Conservation (phyloP, 768 basidiomycete genomes). For the Mycena capillaripes region DNA sequence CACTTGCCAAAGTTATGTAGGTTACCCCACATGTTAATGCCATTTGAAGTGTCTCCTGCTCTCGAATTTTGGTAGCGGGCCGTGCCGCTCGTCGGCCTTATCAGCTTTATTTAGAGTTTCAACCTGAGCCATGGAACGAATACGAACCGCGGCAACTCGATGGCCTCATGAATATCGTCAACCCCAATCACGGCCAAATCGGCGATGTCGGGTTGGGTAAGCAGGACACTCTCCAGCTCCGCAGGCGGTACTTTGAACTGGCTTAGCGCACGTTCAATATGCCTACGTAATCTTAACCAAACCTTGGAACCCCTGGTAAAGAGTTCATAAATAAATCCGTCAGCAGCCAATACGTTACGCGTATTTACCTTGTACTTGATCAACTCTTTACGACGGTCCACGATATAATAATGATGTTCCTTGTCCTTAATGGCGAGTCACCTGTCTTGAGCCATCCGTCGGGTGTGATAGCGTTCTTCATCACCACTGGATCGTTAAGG, state of each 20-base stretch:
- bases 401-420: conserved; percentile 72
- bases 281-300: not conserved
- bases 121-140: too few species aligned
- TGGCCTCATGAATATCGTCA: conserved; percentile 62
- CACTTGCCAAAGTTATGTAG: too few species aligned
- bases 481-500: conserved; percentile 70
- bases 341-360: not conserved
- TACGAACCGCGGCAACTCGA: conserved; percentile 54
- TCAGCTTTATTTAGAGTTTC: too few species aligned
- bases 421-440: conserved; percentile 68
- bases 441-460: conserved; percentile 84
- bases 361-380: conserved; percentile 76
- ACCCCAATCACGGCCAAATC: conserved; percentile 81
- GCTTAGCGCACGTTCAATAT: not conserved
- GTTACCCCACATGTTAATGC: too few species aligned
- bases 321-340: not conserved
- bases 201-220: conserved; percentile 70
- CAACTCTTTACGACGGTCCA: conserved; percentile 69
- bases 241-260: conserved; percentile 70
- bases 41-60: too few species aligned
- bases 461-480: conserved; percentile 64
- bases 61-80: too few species aligned
- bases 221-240: conserved; percentile 73
- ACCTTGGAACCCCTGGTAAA: conserved; percentile 31
- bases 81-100: too few species aligned